phyloP scores from a whole-genome alignment of 495 filamentous ascomycete genomes.

The Xylaria curta region DNA sequence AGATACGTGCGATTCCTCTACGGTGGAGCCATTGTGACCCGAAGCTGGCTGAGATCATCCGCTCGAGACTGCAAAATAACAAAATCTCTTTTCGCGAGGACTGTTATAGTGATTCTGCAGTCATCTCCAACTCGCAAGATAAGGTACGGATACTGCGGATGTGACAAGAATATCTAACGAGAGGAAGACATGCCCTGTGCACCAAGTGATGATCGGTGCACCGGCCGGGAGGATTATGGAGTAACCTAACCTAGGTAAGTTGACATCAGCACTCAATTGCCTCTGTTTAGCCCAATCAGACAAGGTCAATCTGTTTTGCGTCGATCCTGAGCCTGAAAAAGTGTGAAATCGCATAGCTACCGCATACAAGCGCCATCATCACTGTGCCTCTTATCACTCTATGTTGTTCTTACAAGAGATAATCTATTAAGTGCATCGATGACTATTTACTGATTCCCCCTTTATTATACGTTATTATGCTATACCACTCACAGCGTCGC shows the following conservation, averaged over 20 bases:
- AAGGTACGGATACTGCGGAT: constrained; percentile 16
- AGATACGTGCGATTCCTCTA: not conserved
- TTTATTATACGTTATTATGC: not conserved
- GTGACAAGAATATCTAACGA: constrained; percentile 4
- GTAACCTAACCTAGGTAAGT: not conserved
- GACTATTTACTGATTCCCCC: not conserved
- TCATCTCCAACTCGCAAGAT: constrained; percentile 1
- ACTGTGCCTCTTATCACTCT: not conserved
- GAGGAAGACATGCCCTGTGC: not conserved
- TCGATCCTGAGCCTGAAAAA: not conserved
- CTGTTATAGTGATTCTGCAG: constrained; percentile 1
- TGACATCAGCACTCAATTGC: constrained; percentile 11
- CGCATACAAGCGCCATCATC: not conserved
- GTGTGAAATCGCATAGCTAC: not conserved
- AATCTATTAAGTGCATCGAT: not conserved
- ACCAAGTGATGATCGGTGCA: not conserved
- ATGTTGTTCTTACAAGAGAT: not conserved
- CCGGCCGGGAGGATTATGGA: not conserved
- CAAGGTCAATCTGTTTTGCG: not conserved
- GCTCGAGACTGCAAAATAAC: not conserved
- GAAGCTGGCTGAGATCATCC: constrained; percentile 13
- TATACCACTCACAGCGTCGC: not conserved
- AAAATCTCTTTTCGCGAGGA: not conserved
- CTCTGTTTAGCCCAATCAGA: not conserved
- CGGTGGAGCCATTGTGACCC: constrained; percentile 1